A percentile compares a stretch with the other conserved stretches of the same genome.
Evolutionary conservation across 202 grass and related monocot species (phyloP).

Genomic region (Dendrocalamus latiflorus): DNA sequence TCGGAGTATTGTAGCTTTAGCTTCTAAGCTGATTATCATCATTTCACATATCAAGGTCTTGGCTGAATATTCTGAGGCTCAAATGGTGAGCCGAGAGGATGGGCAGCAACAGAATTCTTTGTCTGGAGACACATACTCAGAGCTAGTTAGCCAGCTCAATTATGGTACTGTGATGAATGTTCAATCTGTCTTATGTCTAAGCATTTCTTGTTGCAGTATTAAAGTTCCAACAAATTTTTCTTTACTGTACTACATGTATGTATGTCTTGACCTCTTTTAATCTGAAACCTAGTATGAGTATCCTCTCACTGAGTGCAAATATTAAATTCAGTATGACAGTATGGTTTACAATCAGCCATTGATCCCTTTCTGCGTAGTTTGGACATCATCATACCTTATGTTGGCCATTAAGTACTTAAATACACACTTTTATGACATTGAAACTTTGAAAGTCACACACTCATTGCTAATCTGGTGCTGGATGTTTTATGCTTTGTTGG

Average conservation of each 20-base stretch:
- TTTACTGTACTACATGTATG: background rate
- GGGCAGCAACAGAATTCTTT: slow-evolving; percentile 49
- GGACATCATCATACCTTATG: background rate
- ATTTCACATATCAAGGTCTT: slow-evolving; percentile 53
- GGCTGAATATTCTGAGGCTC: slow-evolving; percentile 70
- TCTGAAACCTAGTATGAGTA: background rate
- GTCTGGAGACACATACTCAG: slow-evolving; percentile 49
- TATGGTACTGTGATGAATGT: slow-evolving; percentile 60
- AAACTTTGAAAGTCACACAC: background rate
- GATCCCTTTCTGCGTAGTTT: background rate
- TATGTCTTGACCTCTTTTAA: background rate
- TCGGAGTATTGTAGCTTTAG: background rate
- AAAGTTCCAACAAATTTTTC: background rate
- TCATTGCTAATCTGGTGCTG: background rate
- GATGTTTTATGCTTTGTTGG: background rate
- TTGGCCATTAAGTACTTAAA: background rate
- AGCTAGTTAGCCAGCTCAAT: too few species aligned
- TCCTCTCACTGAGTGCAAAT: too few species aligned
- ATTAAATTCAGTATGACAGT: too few species aligned
- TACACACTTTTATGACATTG: background rate
- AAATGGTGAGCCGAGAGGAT: slow-evolving; percentile 26
- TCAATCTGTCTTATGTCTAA: background rate
- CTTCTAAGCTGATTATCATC: slow-evolving; percentile 18
- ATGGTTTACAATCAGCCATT: slow-evolving; percentile 4
- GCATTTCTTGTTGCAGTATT: background rate